Conservation (phyloP, 2,329 filamentous ascomycete species). For the Trichoderma cornu-damae region DNA sequence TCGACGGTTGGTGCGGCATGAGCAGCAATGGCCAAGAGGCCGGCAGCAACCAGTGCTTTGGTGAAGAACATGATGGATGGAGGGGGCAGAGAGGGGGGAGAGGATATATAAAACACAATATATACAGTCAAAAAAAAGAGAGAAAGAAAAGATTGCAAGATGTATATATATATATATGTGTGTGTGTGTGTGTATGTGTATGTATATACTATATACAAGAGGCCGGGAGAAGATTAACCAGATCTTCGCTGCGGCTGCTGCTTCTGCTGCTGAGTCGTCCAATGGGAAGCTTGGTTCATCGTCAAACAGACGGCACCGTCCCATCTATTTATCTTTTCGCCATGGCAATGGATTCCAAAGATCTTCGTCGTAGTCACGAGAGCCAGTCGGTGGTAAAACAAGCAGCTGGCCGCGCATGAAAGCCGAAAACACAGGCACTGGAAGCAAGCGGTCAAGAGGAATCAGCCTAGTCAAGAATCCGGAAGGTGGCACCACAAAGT, state of each 20-base stretch:
- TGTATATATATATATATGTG: too few species aligned
- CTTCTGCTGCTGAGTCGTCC: slow-evolving; percentile 1
- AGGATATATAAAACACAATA: neutral
- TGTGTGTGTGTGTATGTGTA: too few species aligned
- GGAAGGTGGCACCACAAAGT: slow-evolving; percentile 15
- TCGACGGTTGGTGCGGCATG: slow-evolving; percentile 12
- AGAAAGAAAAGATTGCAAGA: too few species aligned
- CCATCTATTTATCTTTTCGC: slow-evolving; percentile 13
- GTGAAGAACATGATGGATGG: slow-evolving; percentile 17
- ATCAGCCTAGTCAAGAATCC: slow-evolving; percentile 7
- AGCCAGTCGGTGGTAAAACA: slow-evolving; percentile 1
- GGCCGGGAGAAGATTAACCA: slow-evolving; percentile 20
- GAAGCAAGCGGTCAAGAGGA: slow-evolving; percentile 1
- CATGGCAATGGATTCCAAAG: neutral
- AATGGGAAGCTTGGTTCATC: slow-evolving; percentile 2
- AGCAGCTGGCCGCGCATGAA: slow-evolving; percentile 1
- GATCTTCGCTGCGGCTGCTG: slow-evolving; percentile 16
- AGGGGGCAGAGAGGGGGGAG: too few species aligned
- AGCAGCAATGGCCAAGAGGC: slow-evolving; percentile 16
- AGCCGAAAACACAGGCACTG: neutral
- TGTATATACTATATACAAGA: slow-evolving; percentile 18
- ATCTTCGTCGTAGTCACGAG: neutral
- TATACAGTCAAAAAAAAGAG: slow-evolving; percentile 4
- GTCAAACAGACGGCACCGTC: neutral
- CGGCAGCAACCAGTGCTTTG: slow-evolving; percentile 18